Evolutionary conservation across 108 stramenopile genomes (phyloP), one percentile per base, ranked within the genome.

Genomic region (Licmophora abbreviata): DNA sequence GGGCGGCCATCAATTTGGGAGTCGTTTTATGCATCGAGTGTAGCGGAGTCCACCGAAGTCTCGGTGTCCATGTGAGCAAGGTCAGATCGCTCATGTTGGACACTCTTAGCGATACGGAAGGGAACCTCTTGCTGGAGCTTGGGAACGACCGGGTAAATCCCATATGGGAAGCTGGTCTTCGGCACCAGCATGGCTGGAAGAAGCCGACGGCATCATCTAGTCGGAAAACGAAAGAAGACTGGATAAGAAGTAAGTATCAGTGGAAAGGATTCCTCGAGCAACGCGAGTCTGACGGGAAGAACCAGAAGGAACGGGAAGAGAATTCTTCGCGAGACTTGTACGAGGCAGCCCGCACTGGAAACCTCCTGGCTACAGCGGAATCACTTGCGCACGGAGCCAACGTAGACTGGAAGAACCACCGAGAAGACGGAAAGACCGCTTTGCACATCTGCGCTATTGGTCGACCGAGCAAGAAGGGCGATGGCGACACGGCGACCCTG

Each of bases 51-150:
- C 98, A 99, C 53, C 81, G 98, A 41, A 88, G 82, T 50, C 73
- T 99, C 10, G 98, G 98, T 28, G 95, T 96, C 21, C 95, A 97
- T 68, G 86, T 99, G 28, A 91, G 88, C 65, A 94, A 95, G 67
- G 95, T 97, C 47, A 73, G 88, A 29, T 86, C 84, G 20, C 63
- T 91, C 15, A 73, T 69, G 51, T 51, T 91, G 30, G 88, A 91
- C 55, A 63, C 67, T 35, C 42, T 91, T 42, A 82, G 53, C 34
- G 77, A 77, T 11, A 48, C 62, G 29, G 84, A 85, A 58, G 69
- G 65, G 12, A 54, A 58, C 11, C 67, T 91, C 8, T 43, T 91
- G 11, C 47, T 77, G 20, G 58, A 58, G 11, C 58, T 90, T 29
- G 88, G 88, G 2, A 90, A 90, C 50, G 77, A 79, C 9, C 71